These are phyloP conservation scores for Globisporangium carolinianum DNA, from an alignment of 352 stramenopile species.

Conservation along the genomic window DNA sequence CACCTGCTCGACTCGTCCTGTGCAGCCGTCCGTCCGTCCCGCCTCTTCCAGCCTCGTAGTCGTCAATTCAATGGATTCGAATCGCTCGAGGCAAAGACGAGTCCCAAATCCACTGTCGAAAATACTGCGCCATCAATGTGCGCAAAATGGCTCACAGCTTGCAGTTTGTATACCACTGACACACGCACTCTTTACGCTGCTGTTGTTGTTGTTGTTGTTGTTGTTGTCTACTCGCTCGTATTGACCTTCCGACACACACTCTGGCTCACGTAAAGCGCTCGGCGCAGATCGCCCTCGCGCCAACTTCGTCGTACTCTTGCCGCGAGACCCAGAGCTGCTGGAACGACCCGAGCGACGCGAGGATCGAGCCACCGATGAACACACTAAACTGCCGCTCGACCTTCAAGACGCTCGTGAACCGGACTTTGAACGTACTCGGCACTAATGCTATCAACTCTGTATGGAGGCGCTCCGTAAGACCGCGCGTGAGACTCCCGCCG, in stretches of 20 bases:
- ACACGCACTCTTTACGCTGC: too few species aligned
- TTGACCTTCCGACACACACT: not conserved
- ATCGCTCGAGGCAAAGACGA: too few species aligned
- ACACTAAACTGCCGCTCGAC: conserved; percentile 84
- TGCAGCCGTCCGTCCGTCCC: too few species aligned
- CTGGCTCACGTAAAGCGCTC: conserved; percentile 52
- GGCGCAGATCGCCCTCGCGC: conserved; percentile 52
- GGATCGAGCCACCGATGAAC: conserved; percentile 85
- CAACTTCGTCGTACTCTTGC: conserved; percentile 78
- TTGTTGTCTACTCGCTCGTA: not conserved
- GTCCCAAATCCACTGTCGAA: too few species aligned
- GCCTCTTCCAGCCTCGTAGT: too few species aligned
- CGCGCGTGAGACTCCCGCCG: conserved; percentile 61
- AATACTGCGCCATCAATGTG: too few species aligned
- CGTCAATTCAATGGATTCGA: too few species aligned
- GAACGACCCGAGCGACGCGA: conserved; percentile 83
- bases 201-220: too few species aligned
- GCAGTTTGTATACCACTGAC: too few species aligned
- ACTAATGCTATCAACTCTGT: conserved; percentile 71
- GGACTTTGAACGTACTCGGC: conserved; percentile 79
- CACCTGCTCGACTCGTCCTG: too few species aligned
- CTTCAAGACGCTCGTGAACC: conserved; percentile 78
- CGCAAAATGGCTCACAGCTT: too few species aligned
- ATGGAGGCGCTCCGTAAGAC: conserved; percentile 77
- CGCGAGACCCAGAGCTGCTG: conserved; percentile 87